Conservation (phyloP, 495 filamentous ascomycete species). For the Neurospora discreta region DNA sequence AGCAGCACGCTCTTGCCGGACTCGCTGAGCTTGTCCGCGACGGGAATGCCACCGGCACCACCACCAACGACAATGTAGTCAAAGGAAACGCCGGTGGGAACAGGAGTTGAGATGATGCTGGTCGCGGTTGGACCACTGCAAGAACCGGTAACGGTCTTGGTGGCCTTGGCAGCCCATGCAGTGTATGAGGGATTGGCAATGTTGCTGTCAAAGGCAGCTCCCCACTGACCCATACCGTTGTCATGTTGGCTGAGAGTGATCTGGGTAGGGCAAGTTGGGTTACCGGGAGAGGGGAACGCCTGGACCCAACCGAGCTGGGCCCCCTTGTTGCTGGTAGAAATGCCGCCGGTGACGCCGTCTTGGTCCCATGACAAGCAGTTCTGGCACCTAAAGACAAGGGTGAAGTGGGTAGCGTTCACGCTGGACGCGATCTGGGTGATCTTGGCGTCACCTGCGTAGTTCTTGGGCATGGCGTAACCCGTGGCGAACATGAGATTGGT, state of each 20-base stretch:
- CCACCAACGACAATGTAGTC: slow-evolving; percentile 61
- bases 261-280: slow-evolving; percentile 23
- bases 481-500: slow-evolving; percentile 45
- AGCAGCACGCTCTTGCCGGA: slow-evolving; percentile 53
- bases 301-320: slow-evolving; percentile 26
- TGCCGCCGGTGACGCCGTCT: slow-evolving; percentile 9
- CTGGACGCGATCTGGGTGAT: slow-evolving; percentile 44
- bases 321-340: slow-evolving; percentile 13
- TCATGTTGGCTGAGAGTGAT: slow-evolving; percentile 25
- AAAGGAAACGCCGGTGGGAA: slow-evolving; percentile 37
- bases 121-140: slow-evolving; percentile 19
- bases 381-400: slow-evolving; percentile 50
- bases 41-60: slow-evolving; percentile 54
- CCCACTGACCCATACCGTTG: slow-evolving; percentile 32
- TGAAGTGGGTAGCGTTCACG: slow-evolving; percentile 43
- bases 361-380: slow-evolving; percentile 47
- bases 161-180: slow-evolving; percentile 37
- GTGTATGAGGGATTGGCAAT: slow-evolving; percentile 41
- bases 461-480: slow-evolving; percentile 45
- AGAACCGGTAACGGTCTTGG: slow-evolving; percentile 25
- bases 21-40: slow-evolving; percentile 53
- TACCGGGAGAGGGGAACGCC: slow-evolving; percentile 19
- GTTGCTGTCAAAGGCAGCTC: slow-evolving; percentile 25
- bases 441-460: slow-evolving; percentile 48
- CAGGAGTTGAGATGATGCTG: slow-evolving; percentile 23